Base-by-base conservation (phyloP, 1,284 basidiomycete species). In the Sporisorium iseilematis-ciliati region DNA sequence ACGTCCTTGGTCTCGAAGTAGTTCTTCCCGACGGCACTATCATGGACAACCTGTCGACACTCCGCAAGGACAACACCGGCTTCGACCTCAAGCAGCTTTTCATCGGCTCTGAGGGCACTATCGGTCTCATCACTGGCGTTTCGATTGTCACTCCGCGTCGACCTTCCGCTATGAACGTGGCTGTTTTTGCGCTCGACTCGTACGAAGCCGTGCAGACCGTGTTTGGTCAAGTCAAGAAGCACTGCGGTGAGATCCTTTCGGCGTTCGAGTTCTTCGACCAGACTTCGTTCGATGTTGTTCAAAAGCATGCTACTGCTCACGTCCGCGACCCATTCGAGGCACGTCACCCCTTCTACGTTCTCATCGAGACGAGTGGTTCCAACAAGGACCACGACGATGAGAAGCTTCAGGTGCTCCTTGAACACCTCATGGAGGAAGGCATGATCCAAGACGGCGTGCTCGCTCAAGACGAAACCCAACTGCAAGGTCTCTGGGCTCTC, bases 31-130 rank as follows among this genome's bases (percentile, higher is more conserved):
- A 99, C 82, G 87, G 97, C n/a, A 93, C 92, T n/a, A 89, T 99
- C 66, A 71, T 85, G 51, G 78, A 84, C 45, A 75, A 74, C 21
- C 78, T 85, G 3, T 82, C 81, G 5, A 86, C 86, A 1, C 87
- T 99, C 65, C 90, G 97, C 52, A 99, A 99, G 87, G 97, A 99
- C 86, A 99, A 99, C 86, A 99, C 97, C 2, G 95, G 96, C n/a
- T 96, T 97, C 84, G 97, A 99, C 85, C 88, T 99, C 54, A 99
- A 99, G 86, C 97, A 99, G 85, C 90, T 99, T 7, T 99, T 99
- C 86, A 97, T 99, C 79, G 97, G 97, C 21, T 92, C 93, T 11
- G 97, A 99, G 86, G 97, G 97, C 57, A 96, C 95, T 0, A 91
- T 99, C 33, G 96, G 97, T 51, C 89, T 99, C 66, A 92, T 99